Evolutionary conservation across 805 yeast species (phyloP).

Genomic region (Yarrowia alimentaria): DNA sequence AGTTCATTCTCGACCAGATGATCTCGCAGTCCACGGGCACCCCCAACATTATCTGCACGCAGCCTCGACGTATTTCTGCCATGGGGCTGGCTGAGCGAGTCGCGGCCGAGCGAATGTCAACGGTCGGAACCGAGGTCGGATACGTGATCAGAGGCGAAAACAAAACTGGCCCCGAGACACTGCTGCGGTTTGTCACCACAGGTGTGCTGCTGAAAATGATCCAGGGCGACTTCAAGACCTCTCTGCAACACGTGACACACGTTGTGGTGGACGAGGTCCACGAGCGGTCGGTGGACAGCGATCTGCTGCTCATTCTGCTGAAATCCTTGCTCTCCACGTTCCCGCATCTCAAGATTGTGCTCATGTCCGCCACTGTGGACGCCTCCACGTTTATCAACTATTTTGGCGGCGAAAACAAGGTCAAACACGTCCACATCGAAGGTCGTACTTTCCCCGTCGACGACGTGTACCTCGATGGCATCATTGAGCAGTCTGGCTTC

Average conservation of each 20-base stretch:
- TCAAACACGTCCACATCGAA: constrained; percentile 75
- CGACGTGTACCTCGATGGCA: constrained; percentile 69
- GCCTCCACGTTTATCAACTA: constrained; percentile 62
- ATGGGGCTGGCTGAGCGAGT: constrained; percentile 93
- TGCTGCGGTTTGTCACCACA: constrained; percentile 85
- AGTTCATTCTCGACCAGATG: constrained; percentile 74
- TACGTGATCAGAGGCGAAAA: constrained; percentile 89
- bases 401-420: constrained; percentile 46
- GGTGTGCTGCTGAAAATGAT: constrained; percentile 88
- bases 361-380: constrained; percentile 95
- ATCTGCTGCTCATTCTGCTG: constrained; percentile 73
- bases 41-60: constrained; percentile 76
- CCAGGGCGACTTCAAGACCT: constrained; percentile 50
- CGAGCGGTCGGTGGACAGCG: constrained; percentile 89
- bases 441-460: constrained; percentile 93
- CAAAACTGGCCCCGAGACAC: constrained; percentile 56
- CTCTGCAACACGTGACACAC: constrained; percentile 51
- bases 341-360: constrained; percentile 60
- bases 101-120: constrained; percentile 70
- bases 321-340: constrained; percentile 53
- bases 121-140: constrained; percentile 76
- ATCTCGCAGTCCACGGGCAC: constrained; percentile 45
- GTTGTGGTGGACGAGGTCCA: constrained; percentile 95
- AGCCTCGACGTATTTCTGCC: constrained; percentile 94
- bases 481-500: constrained; percentile 46